phyloP scores from a whole-genome alignment of 139 green algal species.

The Mesotaenium endlicherianum region DNA sequence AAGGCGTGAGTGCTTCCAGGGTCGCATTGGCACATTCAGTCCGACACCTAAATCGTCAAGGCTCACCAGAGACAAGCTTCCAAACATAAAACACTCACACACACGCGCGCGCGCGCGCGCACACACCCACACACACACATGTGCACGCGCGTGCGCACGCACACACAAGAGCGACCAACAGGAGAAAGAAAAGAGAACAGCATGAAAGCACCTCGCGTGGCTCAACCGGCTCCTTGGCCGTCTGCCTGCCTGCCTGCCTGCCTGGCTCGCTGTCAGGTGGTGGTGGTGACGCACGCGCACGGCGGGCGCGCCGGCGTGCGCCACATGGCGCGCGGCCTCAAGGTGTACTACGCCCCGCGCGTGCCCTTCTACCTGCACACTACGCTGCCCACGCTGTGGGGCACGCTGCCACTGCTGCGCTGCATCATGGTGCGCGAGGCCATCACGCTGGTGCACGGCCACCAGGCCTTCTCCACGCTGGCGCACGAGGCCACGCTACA shows the following conservation, averaged over 20 bases:
- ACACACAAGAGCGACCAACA: too few relatives aligned
- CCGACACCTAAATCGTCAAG: too few relatives aligned
- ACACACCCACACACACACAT: too few relatives aligned
- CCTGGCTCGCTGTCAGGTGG: slow-evolving; percentile 58
- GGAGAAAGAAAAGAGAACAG: too few relatives aligned
- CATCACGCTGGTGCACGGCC: slow-evolving; percentile 80
- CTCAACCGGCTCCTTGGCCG: too few relatives aligned
- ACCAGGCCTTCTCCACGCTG: slow-evolving; percentile 84
- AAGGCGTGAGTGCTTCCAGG: too few relatives aligned
- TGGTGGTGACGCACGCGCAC: slow-evolving; percentile 81
- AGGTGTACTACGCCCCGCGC: slow-evolving; percentile 92
- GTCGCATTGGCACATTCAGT: too few relatives aligned
- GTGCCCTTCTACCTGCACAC: slow-evolving; percentile 68
- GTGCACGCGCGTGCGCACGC: too few relatives aligned
- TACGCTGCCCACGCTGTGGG: slow-evolving; percentile 72
- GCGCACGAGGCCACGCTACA: slow-evolving; percentile 80
- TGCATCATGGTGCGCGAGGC: slow-evolving; percentile 74
- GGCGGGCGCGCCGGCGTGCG: slow-evolving; percentile 71
- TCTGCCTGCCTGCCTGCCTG: neutral
- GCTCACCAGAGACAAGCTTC: too few relatives aligned
- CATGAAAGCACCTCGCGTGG: too few relatives aligned
- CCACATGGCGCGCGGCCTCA: slow-evolving; percentile 88
- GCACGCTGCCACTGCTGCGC: slow-evolving; percentile 64
- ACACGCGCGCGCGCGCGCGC: too few relatives aligned
- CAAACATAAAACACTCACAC: too few relatives aligned